A percentile compares a stretch with the other conserved stretches of the same genome.
Evolutionary conservation across 331 rosid species (phyloP).

Genomic region (Pyracantha coccinea): DNA sequence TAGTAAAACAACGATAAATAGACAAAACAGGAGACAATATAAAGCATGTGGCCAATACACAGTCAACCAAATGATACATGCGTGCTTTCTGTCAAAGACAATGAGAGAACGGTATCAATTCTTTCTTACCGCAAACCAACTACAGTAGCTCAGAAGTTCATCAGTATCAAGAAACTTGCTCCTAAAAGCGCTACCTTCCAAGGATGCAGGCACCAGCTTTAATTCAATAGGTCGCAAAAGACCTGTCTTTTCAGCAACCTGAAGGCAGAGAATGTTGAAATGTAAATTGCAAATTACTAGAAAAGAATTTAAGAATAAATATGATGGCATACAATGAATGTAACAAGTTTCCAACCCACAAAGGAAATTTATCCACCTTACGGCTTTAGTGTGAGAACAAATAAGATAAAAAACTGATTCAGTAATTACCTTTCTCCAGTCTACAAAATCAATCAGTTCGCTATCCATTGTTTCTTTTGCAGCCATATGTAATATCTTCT

Average conservation of each 20-base stretch:
- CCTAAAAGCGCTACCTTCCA: slow-evolving; percentile 89
- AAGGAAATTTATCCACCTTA: slow-evolving; percentile 4
- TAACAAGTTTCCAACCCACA: not conserved
- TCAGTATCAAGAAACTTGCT: slow-evolving; percentile 85
- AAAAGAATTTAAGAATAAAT: not conserved
- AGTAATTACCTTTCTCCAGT: slow-evolving; percentile 82
- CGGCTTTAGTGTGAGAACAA: not conserved
- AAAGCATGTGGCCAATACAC: no score
- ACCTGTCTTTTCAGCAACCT: slow-evolving; percentile 92
- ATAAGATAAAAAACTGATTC: slow-evolving; percentile 2
- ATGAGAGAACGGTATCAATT: not conserved
- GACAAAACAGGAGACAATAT: no score
- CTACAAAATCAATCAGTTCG: slow-evolving; percentile 77
- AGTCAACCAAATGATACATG: no score
- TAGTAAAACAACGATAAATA: no score
- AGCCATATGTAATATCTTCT: slow-evolving; percentile 58
- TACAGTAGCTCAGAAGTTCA: slow-evolving; percentile 80
- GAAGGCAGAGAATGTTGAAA: slow-evolving; percentile 19
- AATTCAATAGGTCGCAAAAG: slow-evolving; percentile 82
- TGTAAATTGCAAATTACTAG: not conserved
- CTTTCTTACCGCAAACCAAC: slow-evolving; percentile 77
- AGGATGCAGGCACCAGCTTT: slow-evolving; percentile 84
- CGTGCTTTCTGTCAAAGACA: not conserved
- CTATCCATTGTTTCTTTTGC: slow-evolving; percentile 91
- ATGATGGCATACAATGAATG: not conserved